phyloP scores from a whole-genome alignment of 306 rosid genomes.

The Cucurbita pepo region DNA sequence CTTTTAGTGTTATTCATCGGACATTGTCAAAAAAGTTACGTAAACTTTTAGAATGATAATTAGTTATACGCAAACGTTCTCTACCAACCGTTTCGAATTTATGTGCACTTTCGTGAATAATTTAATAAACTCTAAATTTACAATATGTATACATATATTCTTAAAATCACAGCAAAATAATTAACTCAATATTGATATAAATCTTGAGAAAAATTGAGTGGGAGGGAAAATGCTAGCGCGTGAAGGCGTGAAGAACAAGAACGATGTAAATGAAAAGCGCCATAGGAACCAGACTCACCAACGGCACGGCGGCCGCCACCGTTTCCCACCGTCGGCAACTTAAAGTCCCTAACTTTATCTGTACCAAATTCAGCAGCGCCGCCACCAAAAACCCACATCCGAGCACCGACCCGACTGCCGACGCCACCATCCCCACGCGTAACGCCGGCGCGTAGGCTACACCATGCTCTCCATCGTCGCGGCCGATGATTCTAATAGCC shows the following conservation, averaged over 20 bases:
- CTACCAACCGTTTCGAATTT: too few relatives aligned
- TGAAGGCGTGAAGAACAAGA: slow-evolving; percentile 57
- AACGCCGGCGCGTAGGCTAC: slow-evolving; percentile 18
- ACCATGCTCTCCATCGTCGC: background rate
- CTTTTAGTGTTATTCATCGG: too few relatives aligned
- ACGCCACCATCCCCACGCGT: slow-evolving; percentile 48
- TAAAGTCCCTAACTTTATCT: slow-evolving; percentile 58
- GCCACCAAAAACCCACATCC: slow-evolving; percentile 74
- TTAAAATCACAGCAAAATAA: background rate
- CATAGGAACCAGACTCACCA: slow-evolving; percentile 62
- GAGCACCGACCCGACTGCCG: slow-evolving; percentile 55
- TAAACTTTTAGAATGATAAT: too few relatives aligned
- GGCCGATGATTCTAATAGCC: slow-evolving; percentile 26
- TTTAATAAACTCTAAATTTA: background rate
- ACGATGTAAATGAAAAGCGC: slow-evolving; percentile 43
- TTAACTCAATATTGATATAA: background rate
- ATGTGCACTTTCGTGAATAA: too few relatives aligned
- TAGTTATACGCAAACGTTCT: too few relatives aligned
- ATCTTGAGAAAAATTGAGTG: background rate
- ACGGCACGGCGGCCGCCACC: slow-evolving; percentile 42
- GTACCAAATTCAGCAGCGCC: slow-evolving; percentile 69
- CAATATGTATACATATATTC: background rate
- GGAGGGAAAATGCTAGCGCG: slow-evolving; percentile 19
- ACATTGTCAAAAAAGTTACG: too few relatives aligned
- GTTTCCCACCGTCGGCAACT: slow-evolving; percentile 50